These are phyloP conservation scores for Puccinia novopanici DNA, from an alignment of 1,284 basidiomycete species.

Conservation along the genomic window DNA sequence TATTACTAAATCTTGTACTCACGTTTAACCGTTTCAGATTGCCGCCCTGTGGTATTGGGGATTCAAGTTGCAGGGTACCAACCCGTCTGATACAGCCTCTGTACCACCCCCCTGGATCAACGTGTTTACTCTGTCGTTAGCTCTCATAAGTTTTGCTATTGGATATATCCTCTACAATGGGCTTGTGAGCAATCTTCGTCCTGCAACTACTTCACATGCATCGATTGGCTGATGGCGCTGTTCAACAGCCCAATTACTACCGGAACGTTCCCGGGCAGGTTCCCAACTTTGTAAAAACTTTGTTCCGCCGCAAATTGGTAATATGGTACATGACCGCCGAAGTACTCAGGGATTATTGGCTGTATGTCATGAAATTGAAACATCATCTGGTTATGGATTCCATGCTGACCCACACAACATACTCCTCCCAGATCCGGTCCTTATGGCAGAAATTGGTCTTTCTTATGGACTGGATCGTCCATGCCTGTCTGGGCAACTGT, in stretches of 20 bases:
- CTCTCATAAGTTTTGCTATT: constrained; percentile 72
- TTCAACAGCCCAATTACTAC: constrained; percentile 68
- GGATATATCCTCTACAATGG: constrained; percentile 79
- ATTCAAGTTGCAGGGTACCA: constrained; percentile 69
- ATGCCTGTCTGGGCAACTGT: constrained; percentile 80
- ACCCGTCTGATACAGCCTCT: constrained; percentile 65
- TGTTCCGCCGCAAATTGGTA: constrained; percentile 83
- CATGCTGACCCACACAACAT: not conserved
- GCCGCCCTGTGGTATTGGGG: constrained; percentile 94
- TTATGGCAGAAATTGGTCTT: constrained; percentile 86
- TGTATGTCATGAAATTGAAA: constrained; percentile 66
- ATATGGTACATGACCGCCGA: constrained; percentile 83
- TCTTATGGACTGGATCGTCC: constrained; percentile 76
- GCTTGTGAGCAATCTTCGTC: constrained; percentile 66
- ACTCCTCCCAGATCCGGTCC: constrained; percentile 38
- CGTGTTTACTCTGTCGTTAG: constrained; percentile 77
- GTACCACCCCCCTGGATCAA: constrained; percentile 63
- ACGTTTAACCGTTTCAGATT: constrained; percentile 65
- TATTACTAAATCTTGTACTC: not conserved
- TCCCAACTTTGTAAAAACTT: constrained; percentile 80
- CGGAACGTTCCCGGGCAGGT: constrained; percentile 87
- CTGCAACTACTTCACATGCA: not conserved
- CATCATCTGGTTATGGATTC: not conserved
- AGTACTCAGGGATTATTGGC: constrained; percentile 85
- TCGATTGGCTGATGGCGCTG: not conserved